Evolutionary conservation across 176 grass and related monocot species (phyloP), one percentile per base, ranked within the genome.

Genomic region (Hsuehochloa calcarea): DNA sequence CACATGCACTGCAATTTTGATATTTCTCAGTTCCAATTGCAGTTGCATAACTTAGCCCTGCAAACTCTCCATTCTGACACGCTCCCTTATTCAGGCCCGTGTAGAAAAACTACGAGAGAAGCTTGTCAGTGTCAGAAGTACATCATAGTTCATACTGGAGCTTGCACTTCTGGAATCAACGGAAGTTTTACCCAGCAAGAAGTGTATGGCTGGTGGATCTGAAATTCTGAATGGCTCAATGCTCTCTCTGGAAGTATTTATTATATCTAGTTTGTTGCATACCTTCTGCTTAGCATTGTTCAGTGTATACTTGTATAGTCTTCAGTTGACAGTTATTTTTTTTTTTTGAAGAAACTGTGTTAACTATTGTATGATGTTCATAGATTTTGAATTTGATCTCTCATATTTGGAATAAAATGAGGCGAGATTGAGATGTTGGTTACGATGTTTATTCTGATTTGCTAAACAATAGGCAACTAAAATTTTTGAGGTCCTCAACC

Each of bases 41-140:
- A 86, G 8, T 54, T 65, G 10, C 25, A 0, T 70, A 64, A 52
- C 75, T 46, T 35, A 85, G 52, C 20, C 49, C 10, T 65, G 65
- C 15, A 16, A 55, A 40, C 5, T 79, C 10, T 45, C 55, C 9
- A 70, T 85, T 71, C 43, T 85, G 55, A 80, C 75, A 49, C 34
- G 22, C 38, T 89, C 40, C 61, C 38, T 87, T 92, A 3, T 92
- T 34, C 68, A 94, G 91, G 93, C 78, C 31, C 91, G 91, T 5
- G 55, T 96, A 12, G 80, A 90, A 72, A 96, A 90, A 79, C 84
- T 99, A 16, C 84, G 84, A 52, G 81, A 91, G 68, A 92, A 92
- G 72, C 68, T 94, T 87, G 75, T 82, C 46, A 40, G 45, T 77
- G 71, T 35, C 66, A 84, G 70, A 60, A 23, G 29, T 76, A 84